Conservation (phyloP, 345 rosid species). For the Syzygium aromaticum region DNA sequence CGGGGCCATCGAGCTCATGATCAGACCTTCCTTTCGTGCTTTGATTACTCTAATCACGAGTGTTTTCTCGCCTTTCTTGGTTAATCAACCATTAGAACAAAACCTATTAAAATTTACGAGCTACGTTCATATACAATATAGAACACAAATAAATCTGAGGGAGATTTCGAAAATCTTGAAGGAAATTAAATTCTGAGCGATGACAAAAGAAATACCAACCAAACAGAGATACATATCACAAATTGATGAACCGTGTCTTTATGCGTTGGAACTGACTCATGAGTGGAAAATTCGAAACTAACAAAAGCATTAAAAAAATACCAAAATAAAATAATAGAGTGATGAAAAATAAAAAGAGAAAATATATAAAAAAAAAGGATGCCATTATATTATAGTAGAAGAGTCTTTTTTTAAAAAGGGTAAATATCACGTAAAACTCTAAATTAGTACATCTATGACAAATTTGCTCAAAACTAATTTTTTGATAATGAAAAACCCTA, state of each 20-base stretch:
- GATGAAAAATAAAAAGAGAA: background rate
- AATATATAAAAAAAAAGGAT: background rate
- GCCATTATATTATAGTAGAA: background rate
- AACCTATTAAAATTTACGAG: too few relatives aligned
- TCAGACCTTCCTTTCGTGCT: background rate
- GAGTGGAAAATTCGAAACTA: background rate
- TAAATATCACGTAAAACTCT: too few relatives aligned
- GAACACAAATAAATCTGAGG: background rate
- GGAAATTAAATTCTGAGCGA: background rate
- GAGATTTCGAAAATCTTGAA: background rate
- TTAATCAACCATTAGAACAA: too few relatives aligned
- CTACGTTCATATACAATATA: background rate
- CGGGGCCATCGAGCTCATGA: accelerated
- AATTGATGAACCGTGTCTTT: background rate
- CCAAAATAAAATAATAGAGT: background rate
- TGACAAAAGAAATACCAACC: background rate
- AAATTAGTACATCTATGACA: too few relatives aligned
- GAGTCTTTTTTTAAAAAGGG: too few relatives aligned
- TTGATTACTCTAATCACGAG: background rate
- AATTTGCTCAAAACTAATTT: too few relatives aligned
- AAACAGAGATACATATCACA: background rate
- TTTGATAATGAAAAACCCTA: too few relatives aligned
- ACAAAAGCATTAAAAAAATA: background rate
- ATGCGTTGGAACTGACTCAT: background rate
- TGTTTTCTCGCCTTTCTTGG: too few relatives aligned